A percentile compares a stretch with the other conserved stretches of the same genome.
phyloP scores from a whole-genome alignment of 805 yeast genomes.

The Tetrapisispora arboricola region DNA sequence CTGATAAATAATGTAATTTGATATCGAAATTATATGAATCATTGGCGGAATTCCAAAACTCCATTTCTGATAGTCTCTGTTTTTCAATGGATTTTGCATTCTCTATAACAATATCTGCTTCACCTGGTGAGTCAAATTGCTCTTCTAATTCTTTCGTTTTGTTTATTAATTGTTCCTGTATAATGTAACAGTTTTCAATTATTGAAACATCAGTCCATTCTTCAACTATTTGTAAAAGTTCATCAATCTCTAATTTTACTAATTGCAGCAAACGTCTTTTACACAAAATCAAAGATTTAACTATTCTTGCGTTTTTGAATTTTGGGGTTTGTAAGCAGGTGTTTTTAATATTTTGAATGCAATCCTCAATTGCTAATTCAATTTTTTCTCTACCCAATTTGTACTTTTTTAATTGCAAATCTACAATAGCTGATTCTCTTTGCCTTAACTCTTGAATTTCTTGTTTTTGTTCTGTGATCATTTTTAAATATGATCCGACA shows the following conservation, averaged over 20 bases:
- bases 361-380: slow-evolving; percentile 32
- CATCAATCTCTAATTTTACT: slow-evolving; percentile 34
- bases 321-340: slow-evolving; percentile 33
- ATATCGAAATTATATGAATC: slow-evolving; percentile 36
- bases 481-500: slow-evolving; percentile 72
- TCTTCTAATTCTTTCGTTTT: slow-evolving; percentile 46
- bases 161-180: slow-evolving; percentile 25
- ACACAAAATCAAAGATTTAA: slow-evolving; percentile 30
- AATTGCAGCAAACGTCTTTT: slow-evolving; percentile 34
- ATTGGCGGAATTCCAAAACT: slow-evolving; percentile 40
- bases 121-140: slow-evolving; percentile 42
- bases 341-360: slow-evolving; percentile 33
- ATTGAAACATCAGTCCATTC: slow-evolving; percentile 14
- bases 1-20: slow-evolving; percentile 35
- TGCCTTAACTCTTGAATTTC: slow-evolving; percentile 60
- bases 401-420: slow-evolving; percentile 30
- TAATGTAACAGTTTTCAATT: slow-evolving; percentile 19
- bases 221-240: slow-evolving; percentile 14
- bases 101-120: slow-evolving; percentile 36
- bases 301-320: slow-evolving; percentile 36
- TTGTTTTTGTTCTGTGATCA: slow-evolving; percentile 70
- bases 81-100: slow-evolving; percentile 36
- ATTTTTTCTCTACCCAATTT: slow-evolving; percentile 32
- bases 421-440: slow-evolving; percentile 39
- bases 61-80: slow-evolving; percentile 41